Evolutionary conservation across 345 rosid genomes (phyloP), one percentile per base, ranked within the genome.

Genomic region (Aquilaria malaccensis): DNA sequence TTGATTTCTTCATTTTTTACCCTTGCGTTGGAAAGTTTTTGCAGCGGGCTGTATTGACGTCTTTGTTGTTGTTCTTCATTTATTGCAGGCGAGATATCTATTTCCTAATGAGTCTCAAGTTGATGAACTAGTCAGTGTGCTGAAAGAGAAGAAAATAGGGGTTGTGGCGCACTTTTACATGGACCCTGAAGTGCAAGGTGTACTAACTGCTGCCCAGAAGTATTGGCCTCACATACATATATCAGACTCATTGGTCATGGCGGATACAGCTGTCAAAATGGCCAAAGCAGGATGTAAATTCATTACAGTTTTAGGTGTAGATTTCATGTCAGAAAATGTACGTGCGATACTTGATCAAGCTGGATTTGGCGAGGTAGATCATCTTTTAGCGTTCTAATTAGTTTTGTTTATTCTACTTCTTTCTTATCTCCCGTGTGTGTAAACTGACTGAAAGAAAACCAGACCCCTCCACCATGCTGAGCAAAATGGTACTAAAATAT

Each of bases 151-250:
- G 88, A 75, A 88, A 76, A 90, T 90, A 55, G 97, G 99, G 54
- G 86, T 94, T 12, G 88, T 80, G 49, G 96, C 97, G 55, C 99
- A 90, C 65, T 94, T 91, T 66, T 94, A 91, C 70, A 88, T 90
- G 97, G 99, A 91, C 73, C 99, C 99, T 62, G 95, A 94, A 83
- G 99, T 94, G 65, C 99, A 94, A 80, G 97, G 97, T 29, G 79
- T 94, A 63, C 81, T 94, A 69, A 91, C 97, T 54, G 89, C 96
- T 66, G 97, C 99, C 31, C 85, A 82, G 74, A 83, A 86, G 80
- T 72, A 80, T 55, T 90, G 99, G 97, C 95, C 99, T 50, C 96
- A 90, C 64, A 91, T 94, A 49, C 72, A 81, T 71, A 86, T 94
- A 69, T 90, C 97, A 10, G 97, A 94, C 79, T 94, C 99, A 6